Percentiles rank a stretch among this genome's conserved stretches.
phyloP scores from a whole-genome alignment of 164 flowering plant genomes.

The Chimonanthus salicifolius region DNA sequence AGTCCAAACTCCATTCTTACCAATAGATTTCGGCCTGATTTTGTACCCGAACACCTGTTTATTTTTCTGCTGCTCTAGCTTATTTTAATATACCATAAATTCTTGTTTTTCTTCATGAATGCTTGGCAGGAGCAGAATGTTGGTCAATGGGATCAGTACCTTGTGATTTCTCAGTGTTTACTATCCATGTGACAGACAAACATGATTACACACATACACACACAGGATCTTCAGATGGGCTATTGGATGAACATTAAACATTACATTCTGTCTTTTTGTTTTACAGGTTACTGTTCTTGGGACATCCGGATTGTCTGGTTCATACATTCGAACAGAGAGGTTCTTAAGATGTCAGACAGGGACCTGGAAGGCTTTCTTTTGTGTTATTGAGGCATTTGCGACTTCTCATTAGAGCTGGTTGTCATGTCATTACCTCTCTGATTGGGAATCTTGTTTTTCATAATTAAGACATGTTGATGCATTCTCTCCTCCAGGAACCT shows the following conservation, averaged over 20 bases:
- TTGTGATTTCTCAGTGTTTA: neutral
- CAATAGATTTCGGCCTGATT: too few species aligned
- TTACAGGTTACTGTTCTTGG: slow-evolving; percentile 35
- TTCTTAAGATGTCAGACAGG: neutral
- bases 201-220: neutral
- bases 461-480: neutral
- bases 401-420: neutral
- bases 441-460: neutral
- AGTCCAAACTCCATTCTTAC: too few species aligned
- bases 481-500: slow-evolving; percentile 4
- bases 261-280: neutral
- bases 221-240: neutral
- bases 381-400: neutral
- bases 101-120: too few species aligned
- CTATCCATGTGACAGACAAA: neutral
- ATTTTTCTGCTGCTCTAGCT: too few species aligned
- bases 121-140: neutral
- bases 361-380: neutral
- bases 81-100: too few species aligned
- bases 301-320: slow-evolving; percentile 37
- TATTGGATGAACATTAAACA: neutral
- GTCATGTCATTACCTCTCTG: slow-evolving; percentile 1
- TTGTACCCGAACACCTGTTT: too few species aligned
- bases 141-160: neutral
- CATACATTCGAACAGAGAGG: slow-evolving; percentile 51